Conservation (phyloP, 1,284 basidiomycete genomes). For the Leccinum pachyderme region DNA sequence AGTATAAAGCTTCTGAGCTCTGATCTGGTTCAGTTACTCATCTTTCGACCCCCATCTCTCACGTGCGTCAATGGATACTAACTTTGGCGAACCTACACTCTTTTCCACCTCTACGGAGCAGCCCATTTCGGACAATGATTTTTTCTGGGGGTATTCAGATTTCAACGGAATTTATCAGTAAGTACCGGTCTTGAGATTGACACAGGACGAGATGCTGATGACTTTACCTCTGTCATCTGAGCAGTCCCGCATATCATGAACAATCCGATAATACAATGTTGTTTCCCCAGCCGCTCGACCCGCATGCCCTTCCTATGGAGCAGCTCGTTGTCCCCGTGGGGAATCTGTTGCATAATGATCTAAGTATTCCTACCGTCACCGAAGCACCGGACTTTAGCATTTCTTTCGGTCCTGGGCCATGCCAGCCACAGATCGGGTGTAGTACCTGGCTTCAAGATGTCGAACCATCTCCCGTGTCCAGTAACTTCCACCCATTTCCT, state of each 20-base stretch:
- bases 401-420: neutral
- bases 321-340: neutral
- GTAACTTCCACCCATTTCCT: neutral
- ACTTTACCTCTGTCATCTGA: neutral
- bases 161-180: conserved; percentile 1
- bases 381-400: neutral
- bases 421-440: neutral
- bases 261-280: neutral
- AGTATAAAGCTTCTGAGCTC: conserved; percentile 3
- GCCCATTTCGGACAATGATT: neutral
- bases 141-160: neutral
- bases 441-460: neutral
- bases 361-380: neutral
- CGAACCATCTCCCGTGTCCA: neutral
- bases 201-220: conserved; percentile 3
- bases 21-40: neutral
- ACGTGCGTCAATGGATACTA: conserved; percentile 4
- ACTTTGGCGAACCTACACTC: neutral
- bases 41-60: neutral
- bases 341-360: neutral
- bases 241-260: conserved; percentile 2
- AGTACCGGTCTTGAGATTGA: neutral
- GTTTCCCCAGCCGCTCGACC: neutral
- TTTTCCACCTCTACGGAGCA: neutral
- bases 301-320: neutral